Conservation (phyloP, 1,284 basidiomycete species). For the Cutaneotrichosporon sp. region DNA sequence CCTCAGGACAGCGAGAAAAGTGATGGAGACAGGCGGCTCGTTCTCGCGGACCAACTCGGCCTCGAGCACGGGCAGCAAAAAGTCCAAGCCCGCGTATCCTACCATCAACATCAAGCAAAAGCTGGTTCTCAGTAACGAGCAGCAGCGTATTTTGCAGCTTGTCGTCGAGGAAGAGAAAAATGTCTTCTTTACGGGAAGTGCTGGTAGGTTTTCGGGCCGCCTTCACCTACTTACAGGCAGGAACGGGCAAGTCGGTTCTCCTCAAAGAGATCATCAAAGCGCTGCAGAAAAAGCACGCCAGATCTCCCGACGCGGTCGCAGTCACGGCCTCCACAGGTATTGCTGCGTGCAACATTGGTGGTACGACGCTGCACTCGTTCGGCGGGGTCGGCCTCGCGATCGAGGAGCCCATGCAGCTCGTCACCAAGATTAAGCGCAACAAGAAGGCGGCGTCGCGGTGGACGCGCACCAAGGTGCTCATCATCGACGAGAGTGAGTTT, state of each 20-base stretch:
- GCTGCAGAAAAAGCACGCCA: slow-evolving; percentile 54
- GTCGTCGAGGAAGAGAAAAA: slow-evolving; percentile 67
- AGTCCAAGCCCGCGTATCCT: slow-evolving; percentile 8
- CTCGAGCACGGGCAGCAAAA: slow-evolving; percentile 5
- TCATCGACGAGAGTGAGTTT: slow-evolving; percentile 85
- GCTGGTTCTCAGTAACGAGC: slow-evolving; percentile 67
- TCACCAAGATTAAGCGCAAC: slow-evolving; percentile 64
- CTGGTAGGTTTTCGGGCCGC: slow-evolving; percentile 57
- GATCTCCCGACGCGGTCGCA: slow-evolving; percentile 59
- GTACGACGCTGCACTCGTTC: slow-evolving; percentile 89
- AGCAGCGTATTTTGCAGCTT: slow-evolving; percentile 66
- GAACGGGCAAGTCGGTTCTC: slow-evolving; percentile 91
- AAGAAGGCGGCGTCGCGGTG: slow-evolving; percentile 65
- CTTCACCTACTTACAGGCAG: slow-evolving; percentile 46
- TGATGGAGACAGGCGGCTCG: slow-evolving; percentile 8
- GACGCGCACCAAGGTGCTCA: slow-evolving; percentile 69
- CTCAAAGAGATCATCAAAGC: slow-evolving; percentile 78
- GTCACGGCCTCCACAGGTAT: slow-evolving; percentile 88
- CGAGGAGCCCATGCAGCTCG: slow-evolving; percentile 61
- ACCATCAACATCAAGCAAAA: slow-evolving; percentile 45
- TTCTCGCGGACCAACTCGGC: slow-evolving; percentile 5
- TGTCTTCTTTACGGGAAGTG: slow-evolving; percentile 96
- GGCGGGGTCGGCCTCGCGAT: slow-evolving; percentile 78
- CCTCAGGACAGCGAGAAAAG: slow-evolving; percentile 16
- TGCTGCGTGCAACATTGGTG: slow-evolving; percentile 90